Conservation (phyloP, 2,329 filamentous ascomycete species). For the Xylaria sp. region DNA sequence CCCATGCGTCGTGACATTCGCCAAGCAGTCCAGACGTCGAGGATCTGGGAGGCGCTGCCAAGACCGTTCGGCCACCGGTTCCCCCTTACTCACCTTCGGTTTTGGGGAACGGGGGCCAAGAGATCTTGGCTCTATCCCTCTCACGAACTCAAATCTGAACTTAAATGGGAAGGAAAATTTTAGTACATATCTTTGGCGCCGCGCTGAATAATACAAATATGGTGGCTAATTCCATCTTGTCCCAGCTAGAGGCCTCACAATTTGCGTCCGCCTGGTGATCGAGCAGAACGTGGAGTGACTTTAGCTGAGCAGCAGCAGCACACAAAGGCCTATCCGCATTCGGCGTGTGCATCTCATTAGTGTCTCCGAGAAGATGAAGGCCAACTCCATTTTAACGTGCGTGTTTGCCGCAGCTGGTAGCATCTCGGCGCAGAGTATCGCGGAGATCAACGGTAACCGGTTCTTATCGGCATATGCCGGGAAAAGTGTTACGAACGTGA, state of each 20-base stretch:
- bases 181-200: constrained; percentile 11
- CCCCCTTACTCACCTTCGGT: constrained; percentile 25
- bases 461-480: constrained; percentile 71
- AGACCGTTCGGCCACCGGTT: constrained; percentile 21
- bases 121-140: background rate
- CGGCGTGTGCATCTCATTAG: background rate
- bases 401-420: constrained; percentile 49
- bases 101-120: constrained; percentile 32
- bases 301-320: background rate
- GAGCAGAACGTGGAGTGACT: background rate
- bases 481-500: constrained; percentile 67
- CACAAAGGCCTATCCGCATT: background rate
- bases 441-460: constrained; percentile 73
- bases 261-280: background rate
- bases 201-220: constrained; percentile 14
- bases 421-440: constrained; percentile 56
- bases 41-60: constrained; percentile 18
- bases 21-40: constrained; percentile 21
- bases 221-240: background rate
- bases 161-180: background rate
- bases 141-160: background rate
- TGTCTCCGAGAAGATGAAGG: constrained; percentile 24
- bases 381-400: constrained; percentile 30
- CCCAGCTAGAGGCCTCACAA: background rate
- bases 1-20: background rate